Base-by-base conservation (phyloP, 441 rosid species). In the Aleurites moluccanus region DNA sequence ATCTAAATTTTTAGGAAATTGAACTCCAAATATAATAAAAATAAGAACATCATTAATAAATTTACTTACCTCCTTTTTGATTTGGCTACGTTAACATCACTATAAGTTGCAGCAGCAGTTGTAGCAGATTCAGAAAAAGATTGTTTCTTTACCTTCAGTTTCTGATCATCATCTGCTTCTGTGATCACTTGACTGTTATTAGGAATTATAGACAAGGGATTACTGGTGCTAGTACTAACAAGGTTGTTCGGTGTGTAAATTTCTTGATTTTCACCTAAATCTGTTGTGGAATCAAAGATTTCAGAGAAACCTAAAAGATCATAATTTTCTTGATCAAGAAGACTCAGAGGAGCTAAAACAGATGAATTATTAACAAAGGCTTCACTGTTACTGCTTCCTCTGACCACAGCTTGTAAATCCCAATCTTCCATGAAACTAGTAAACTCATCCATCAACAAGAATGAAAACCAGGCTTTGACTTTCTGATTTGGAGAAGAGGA, bases 321-420 rank as follows among this genome's bases (percentile, higher is more conserved):
- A 68, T 66, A 59, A 21, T 38, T 38, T 38, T 66, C 64, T 35
- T 23, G 64, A 55, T 75, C 59, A 38, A 38, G 9, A 63, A 63
- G 35, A 28, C 18, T 57, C 68, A 40, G 42, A 52, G 79, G 57
- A 76, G 74, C 33, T 63, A 69, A 35, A 18, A 52, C 27, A 23
- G 69, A 27, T 33, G 78, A 3, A 20, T 49, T 18, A 15, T 75
- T 59, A 21, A 49, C 69, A 38, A 50, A 52, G 30, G 50, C 61
- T 45, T 67, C 65, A 57, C 57, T 28, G 20, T 11, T 72, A 44
- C 67, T 79, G 83, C 83, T 78, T 45, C 92, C 91, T 77, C 87
- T 79, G n/a, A 87, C 88, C 28, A 89, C 82, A 9, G 96, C 86
- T 68, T 85, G 88, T 55, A 88, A 75, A 84, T 91, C 93, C 91